These are phyloP conservation scores for Westerdykella ornata DNA, from an alignment of 2,329 filamentous ascomycete genomes.

Conservation along the genomic window DNA sequence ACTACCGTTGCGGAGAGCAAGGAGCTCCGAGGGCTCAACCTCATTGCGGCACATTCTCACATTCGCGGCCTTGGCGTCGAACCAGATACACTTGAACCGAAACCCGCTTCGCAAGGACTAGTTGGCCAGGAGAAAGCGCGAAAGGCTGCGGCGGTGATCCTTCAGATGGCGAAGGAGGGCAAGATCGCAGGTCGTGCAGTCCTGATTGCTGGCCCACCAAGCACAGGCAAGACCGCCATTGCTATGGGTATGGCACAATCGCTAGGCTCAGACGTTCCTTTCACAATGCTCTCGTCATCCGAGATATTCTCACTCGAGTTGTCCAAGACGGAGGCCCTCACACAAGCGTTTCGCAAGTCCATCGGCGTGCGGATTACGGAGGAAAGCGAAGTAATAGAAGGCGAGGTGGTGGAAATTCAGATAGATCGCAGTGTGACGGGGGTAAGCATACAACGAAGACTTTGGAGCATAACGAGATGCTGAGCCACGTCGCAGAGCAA, in stretches of 20 bases:
- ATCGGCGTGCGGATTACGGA: conserved; percentile 98
- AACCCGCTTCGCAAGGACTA: conserved; percentile 78
- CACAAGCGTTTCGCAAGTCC: conserved; percentile 97
- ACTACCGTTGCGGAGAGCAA: conserved; percentile 89
- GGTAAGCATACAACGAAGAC: conserved; percentile 31
- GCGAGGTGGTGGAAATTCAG: conserved; percentile 97
- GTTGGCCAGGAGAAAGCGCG: conserved; percentile 95
- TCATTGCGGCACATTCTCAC: conserved; percentile 97
- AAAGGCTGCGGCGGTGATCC: conserved; percentile 89
- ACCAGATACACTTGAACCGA: conserved; percentile 80
- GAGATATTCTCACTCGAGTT: conserved; percentile 99
- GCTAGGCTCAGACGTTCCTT: conserved; percentile 86
- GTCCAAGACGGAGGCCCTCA: conserved; percentile 97
- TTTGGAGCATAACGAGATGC: conserved; percentile 2
- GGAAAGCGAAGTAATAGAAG: conserved; percentile 98
- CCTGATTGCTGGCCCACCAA: conserved; percentile 88
- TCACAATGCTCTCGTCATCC: conserved; percentile 89
- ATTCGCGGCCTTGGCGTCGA: conserved; percentile 94
- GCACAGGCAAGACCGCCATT: conserved; percentile 96
- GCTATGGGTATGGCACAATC: conserved; percentile 99
- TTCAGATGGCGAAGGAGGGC: conserved; percentile 98
- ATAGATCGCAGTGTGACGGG: conserved; percentile 96
- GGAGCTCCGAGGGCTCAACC: conserved; percentile 91
- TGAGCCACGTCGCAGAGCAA: conserved; percentile 53
- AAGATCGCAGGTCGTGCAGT: conserved; percentile 96